Conservation (phyloP, 495 filamentous ascomycete species). For the Barbatosphaeria neglecta region DNA sequence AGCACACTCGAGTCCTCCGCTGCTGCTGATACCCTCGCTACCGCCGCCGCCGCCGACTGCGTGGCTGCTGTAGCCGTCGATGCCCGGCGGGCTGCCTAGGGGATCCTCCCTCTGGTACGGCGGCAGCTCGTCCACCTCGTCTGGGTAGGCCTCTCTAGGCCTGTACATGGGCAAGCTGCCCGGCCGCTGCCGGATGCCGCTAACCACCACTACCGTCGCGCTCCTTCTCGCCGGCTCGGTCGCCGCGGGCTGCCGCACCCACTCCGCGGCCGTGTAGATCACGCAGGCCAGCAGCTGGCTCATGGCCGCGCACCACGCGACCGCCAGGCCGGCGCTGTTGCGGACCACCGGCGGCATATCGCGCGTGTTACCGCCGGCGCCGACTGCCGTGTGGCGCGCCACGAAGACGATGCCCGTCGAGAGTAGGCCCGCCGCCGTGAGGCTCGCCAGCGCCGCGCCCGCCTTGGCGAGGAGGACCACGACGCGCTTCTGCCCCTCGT, state of each 20-base stretch:
- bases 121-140: not conserved
- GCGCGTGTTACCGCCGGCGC: not conserved
- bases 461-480: not conserved
- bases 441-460: not conserved
- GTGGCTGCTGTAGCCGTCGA: not conserved
- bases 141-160: not conserved
- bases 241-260: not conserved
- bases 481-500: not conserved
- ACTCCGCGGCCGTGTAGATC: not conserved
- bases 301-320: not conserved
- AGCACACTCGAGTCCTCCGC: not conserved
- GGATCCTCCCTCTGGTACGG: not conserved
- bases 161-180: not conserved
- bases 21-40: too few relatives aligned
- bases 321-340: not conserved
- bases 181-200: too few relatives aligned
- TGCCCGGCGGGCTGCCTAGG: not conserved
- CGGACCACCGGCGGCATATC: not conserved
- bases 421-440: not conserved
- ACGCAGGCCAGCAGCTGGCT: not conserved
- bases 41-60: too few relatives aligned
- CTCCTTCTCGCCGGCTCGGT: not conserved
- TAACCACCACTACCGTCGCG: too few relatives aligned
- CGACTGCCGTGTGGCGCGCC: not conserved
- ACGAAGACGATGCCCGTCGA: not conserved